phyloP scores from a whole-genome alignment of 306 rosid species.

The Inga laurina region DNA sequence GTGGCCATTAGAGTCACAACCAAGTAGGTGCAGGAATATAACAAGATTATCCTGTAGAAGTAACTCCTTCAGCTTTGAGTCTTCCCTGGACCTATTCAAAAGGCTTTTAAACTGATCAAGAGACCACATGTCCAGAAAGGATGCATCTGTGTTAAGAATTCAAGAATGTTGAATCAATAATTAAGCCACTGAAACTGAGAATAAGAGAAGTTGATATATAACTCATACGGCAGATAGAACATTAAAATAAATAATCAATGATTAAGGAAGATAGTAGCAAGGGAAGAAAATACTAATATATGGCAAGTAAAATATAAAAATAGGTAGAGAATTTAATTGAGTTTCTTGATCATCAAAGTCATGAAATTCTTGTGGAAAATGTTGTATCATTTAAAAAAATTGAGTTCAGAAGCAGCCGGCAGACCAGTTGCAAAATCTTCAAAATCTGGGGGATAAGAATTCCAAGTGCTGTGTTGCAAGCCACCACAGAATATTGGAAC shows the following conservation, averaged over 20 bases:
- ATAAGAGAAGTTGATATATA: not conserved
- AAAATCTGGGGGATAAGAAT: slow-evolving; percentile 74
- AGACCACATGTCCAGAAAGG: slow-evolving; percentile 93
- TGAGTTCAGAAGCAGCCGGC: slow-evolving; percentile 12
- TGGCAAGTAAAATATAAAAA: not conserved
- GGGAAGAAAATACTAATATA: not conserved
- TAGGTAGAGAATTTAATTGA: not conserved
- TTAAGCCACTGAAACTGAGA: slow-evolving; percentile 22
- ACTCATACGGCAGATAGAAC: not conserved
- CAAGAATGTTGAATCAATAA: slow-evolving; percentile 14
- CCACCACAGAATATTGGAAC: slow-evolving; percentile 87
- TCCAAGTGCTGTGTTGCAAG: slow-evolving; percentile 87
- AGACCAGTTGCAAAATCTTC: slow-evolving; percentile 91
- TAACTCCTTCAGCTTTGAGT: slow-evolving; percentile 60
- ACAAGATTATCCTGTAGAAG: slow-evolving; percentile 75
- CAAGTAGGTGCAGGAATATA: slow-evolving; percentile 81
- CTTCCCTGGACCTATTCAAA: slow-evolving; percentile 70
- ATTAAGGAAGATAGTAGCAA: not conserved
- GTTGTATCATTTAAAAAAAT: slow-evolving; percentile 14
- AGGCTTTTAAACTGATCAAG: slow-evolving; percentile 82
- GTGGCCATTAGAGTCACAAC: slow-evolving; percentile 94
- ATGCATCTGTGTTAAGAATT: slow-evolving; percentile 70
- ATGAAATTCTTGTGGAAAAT: slow-evolving; percentile 13
- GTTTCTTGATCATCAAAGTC: slow-evolving; percentile 7
- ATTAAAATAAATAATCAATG: not conserved